Evolutionary conservation across 2,329 filamentous ascomycete species (phyloP).

Genomic region (Trichoderma oligosporum): DNA sequence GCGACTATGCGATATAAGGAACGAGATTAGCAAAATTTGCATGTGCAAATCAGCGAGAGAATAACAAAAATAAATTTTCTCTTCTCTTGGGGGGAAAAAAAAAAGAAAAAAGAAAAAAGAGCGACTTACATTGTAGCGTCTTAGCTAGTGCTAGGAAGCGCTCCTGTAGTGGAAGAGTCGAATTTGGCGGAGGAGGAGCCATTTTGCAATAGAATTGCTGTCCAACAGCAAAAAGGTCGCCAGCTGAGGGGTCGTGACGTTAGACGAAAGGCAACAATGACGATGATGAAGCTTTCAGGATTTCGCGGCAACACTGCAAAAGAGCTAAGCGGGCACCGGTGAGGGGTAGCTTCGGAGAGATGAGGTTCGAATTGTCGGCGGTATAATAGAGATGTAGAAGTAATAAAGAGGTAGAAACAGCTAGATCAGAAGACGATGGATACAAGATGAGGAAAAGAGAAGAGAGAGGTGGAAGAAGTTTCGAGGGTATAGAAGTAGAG

Average conservation of each 20-base stretch:
- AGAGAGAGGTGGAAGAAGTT: background rate
- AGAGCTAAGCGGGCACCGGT: background rate
- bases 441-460: background rate
- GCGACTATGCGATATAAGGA: conserved; percentile 50
- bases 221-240: background rate
- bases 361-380: background rate
- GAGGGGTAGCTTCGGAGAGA: conserved; percentile 8
- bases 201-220: background rate
- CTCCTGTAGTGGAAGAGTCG: conserved; percentile 55
- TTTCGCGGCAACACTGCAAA: background rate
- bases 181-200: conserved; percentile 11
- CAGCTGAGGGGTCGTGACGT: conserved; percentile 17
- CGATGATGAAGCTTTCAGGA: conserved; percentile 6
- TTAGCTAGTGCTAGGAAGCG: conserved; percentile 74
- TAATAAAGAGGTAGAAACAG: background rate
- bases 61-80: background rate
- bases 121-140: conserved; percentile 81
- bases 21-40: conserved; percentile 33
- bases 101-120: background rate
- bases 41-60: background rate
- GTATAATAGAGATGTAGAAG: background rate
- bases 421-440: background rate
- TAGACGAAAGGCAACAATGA: background rate
- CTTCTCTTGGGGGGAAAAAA: no score
- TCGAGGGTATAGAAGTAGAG: background rate